Percentiles rank a stretch among this genome's conserved stretches.
Conservation (phyloP, 306 rosid species). For the Prunus dulcis region DNA sequence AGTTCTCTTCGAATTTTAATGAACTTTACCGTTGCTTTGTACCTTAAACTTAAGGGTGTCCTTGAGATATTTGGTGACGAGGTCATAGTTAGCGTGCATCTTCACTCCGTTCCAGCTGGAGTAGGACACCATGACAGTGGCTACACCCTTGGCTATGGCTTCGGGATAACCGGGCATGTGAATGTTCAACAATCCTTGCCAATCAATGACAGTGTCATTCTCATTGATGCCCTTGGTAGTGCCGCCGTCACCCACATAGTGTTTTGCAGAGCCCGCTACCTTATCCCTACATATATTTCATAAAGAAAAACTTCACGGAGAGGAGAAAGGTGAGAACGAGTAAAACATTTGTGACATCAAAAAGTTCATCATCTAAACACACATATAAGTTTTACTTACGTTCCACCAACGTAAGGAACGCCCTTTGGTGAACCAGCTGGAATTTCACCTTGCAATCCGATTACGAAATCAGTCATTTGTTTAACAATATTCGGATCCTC, state of each 20-base stretch:
- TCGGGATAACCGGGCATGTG: neutral
- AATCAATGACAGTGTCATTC: conserved; percentile 5
- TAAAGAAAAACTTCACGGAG: neutral
- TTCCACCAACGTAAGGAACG: neutral
- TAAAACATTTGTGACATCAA: no score
- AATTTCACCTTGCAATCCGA: neutral
- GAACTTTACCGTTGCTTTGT: no score
- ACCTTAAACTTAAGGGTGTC: conserved; percentile 7
- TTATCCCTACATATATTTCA: neutral
- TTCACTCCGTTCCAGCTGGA: conserved; percentile 6
- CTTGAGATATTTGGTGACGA: neutral
- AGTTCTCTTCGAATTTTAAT: neutral
- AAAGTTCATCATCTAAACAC: no score
- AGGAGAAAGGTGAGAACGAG: neutral
- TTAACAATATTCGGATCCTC: neutral
- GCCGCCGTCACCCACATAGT: conserved; percentile 6
- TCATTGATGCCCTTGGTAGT: conserved; percentile 9
- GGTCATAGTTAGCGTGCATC: conserved; percentile 10
- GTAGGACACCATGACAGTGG: conserved; percentile 11
- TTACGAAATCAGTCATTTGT: neutral
- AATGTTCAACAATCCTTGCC: conserved; percentile 1
- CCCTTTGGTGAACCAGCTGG: neutral
- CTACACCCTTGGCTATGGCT: neutral
- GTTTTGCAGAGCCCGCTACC: neutral
- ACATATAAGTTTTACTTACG: neutral